phyloP scores from a whole-genome alignment of 2,329 filamentous ascomycete genomes.

The Beauveria australis region DNA sequence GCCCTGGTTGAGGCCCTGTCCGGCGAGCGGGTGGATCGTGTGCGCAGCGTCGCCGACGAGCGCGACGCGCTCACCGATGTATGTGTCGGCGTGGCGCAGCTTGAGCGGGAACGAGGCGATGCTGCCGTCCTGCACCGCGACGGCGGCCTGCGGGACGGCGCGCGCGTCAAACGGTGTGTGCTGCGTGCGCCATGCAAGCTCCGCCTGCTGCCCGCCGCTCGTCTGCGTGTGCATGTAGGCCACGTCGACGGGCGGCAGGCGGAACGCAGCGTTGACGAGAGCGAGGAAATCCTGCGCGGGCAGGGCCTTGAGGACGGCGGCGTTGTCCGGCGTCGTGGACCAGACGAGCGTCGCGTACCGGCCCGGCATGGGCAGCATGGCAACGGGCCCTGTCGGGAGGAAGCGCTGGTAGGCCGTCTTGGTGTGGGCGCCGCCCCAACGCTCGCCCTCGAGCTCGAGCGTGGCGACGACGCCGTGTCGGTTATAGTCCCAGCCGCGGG shows the following conservation, averaged over 20 bases:
- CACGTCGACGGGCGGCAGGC: conserved; percentile 70
- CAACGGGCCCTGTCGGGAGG: conserved; percentile 83
- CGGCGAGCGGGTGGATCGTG: conserved; percentile 87
- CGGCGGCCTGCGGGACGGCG: conserved; percentile 56
- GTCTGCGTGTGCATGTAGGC: conserved; percentile 66
- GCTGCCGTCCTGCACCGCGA: conserved; percentile 66
- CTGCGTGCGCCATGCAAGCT: conserved; percentile 73
- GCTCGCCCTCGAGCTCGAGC: conserved; percentile 58
- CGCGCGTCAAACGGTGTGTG: conserved; percentile 52
- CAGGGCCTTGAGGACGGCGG: conserved; percentile 70
- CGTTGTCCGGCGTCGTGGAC: conserved; percentile 80
- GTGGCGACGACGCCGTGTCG: conserved; percentile 89
- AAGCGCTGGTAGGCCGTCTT: conserved; percentile 93
- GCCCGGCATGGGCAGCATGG: conserved; percentile 81
- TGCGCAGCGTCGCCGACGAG: conserved; percentile 93
- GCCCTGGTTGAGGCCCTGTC: conserved; percentile 90
- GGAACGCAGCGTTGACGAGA: conserved; percentile 90
- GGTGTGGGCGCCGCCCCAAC: conserved; percentile 42
- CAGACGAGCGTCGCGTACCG: conserved; percentile 82
- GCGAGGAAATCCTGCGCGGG: conserved; percentile 65
- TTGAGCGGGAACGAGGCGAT: conserved; percentile 87
- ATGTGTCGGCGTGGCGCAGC: conserved; percentile 88
- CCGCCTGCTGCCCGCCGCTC: conserved; percentile 52
- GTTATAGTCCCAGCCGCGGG: conserved; percentile 87
- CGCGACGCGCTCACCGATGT: conserved; percentile 82